A percentile compares a stretch with the other conserved stretches of the same genome.
phyloP scores from a whole-genome alignment of 352 stramenopile species.

The Phytophthora sansomeana region DNA sequence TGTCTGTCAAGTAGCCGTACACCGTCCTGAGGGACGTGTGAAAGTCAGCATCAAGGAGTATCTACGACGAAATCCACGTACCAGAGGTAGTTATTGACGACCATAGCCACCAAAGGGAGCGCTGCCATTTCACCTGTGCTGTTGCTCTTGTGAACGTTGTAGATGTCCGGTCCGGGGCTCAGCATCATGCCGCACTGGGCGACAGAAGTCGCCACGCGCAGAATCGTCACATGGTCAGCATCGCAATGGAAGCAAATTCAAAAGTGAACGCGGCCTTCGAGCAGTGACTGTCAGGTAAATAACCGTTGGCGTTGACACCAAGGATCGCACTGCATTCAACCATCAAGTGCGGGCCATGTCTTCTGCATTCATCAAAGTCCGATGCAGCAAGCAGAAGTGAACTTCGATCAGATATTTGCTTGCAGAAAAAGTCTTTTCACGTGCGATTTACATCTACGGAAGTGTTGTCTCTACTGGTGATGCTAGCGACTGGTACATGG shows the following conservation, averaged over 20 bases:
- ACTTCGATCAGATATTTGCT: too few species aligned
- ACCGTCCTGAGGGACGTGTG: conserved; percentile 14
- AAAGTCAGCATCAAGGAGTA: neutral
- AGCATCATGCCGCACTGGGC: conserved; percentile 24
- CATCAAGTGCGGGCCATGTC: too few species aligned
- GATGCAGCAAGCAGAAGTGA: too few species aligned
- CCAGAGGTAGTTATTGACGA: conserved; percentile 38
- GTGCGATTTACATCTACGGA: conserved; percentile 1
- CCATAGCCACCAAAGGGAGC: conserved; percentile 31
- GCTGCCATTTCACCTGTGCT: conserved; percentile 26
- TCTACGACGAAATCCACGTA: neutral
- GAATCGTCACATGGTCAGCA: conserved; percentile 4
- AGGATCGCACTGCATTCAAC: too few species aligned
- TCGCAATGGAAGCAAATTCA: neutral
- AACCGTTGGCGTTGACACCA: too few species aligned
- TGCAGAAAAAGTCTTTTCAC: too few species aligned
- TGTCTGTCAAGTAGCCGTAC: conserved; percentile 35
- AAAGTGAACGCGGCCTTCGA: conserved; percentile 4
- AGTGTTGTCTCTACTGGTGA: conserved; percentile 20
- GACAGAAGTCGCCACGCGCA: conserved; percentile 26
- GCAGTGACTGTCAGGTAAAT: too few species aligned
- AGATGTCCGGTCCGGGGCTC: conserved; percentile 26
- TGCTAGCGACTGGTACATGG: conserved; percentile 30
- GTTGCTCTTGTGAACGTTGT: conserved; percentile 23
- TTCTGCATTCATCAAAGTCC: too few species aligned